Evolutionary conservation across 2,329 filamentous ascomycete species (phyloP).

Genomic region (Penicillium sp.): DNA sequence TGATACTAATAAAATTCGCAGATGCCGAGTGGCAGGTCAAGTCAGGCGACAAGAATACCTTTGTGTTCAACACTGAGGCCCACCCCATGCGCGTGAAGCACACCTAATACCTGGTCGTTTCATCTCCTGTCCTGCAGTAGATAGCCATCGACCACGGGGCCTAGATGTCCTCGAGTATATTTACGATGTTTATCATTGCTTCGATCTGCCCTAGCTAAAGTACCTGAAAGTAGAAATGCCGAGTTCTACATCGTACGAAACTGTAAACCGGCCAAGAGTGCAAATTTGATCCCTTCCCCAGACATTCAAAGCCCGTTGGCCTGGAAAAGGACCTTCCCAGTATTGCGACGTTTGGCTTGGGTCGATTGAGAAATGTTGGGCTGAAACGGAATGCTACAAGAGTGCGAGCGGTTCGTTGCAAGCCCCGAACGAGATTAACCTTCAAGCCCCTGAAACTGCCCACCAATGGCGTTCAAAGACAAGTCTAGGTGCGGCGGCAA

Average conservation of each 20-base stretch:
- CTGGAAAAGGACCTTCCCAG: too few species aligned
- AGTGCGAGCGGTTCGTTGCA: too few species aligned
- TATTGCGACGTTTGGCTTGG: too few species aligned
- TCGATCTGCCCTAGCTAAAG: neutral
- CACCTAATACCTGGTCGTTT: conserved; percentile 1
- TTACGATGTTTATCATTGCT: neutral
- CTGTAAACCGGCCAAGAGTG: too few species aligned
- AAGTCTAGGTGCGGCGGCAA: neutral
- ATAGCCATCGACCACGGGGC: neutral
- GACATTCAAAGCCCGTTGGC: too few species aligned
- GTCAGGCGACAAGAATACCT: conserved; percentile 49
- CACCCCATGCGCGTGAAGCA: conserved; percentile 48
- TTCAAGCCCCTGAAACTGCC: too few species aligned
- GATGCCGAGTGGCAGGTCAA: conserved; percentile 62
- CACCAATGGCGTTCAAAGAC: neutral
- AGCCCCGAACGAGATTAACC: too few species aligned
- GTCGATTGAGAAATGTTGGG: too few species aligned
- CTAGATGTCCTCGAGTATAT: conserved; percentile 1
- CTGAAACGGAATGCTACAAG: neutral
- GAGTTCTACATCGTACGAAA: too few species aligned
- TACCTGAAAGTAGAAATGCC: too few species aligned
- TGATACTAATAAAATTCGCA: conserved; percentile 22
- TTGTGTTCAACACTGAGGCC: conserved; percentile 65
- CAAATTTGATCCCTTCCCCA: too few species aligned
- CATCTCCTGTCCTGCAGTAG: neutral